Conservation (phyloP, 2,329 filamentous ascomycete species). For the Scleromitrula shiraiana region DNA sequence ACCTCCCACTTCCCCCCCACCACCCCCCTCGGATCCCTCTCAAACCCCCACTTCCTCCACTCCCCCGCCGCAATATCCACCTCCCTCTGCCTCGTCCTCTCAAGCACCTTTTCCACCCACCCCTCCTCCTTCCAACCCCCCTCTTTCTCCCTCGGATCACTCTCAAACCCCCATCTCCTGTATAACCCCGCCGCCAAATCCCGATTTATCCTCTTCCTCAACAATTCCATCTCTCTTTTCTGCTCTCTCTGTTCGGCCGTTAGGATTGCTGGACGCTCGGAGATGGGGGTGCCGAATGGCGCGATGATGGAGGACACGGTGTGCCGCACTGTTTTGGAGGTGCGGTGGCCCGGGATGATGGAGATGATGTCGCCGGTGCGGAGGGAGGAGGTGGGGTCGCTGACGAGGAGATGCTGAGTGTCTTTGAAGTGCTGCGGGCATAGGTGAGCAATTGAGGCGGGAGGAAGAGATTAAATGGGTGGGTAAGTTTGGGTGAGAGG, state of each 20-base stretch:
- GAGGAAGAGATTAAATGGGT: background rate
- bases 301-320: slow-evolving; percentile 69
- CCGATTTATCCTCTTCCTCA: slow-evolving; percentile 48
- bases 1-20: slow-evolving; percentile 1
- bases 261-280: slow-evolving; percentile 57
- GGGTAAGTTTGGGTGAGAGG: background rate
- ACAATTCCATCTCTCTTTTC: slow-evolving; percentile 45
- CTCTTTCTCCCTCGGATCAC: background rate
- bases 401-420: slow-evolving; percentile 60
- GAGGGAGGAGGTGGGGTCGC: slow-evolving; percentile 69
- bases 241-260: slow-evolving; percentile 53
- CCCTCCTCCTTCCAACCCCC: slow-evolving; percentile 4
- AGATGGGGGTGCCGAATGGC: slow-evolving; percentile 56
- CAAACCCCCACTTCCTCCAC: slow-evolving; percentile 3
- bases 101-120: background rate
- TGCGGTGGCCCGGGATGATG: slow-evolving; percentile 58
- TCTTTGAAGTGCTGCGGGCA: slow-evolving; percentile 53
- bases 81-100: too few relatives aligned
- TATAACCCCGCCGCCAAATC: slow-evolving; percentile 19
- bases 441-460: background rate
- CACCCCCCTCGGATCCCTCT: slow-evolving; percentile 10
- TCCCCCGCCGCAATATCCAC: slow-evolving; percentile 21
- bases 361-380: slow-evolving; percentile 67
- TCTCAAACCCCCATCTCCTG: slow-evolving; percentile 12
- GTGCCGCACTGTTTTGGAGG: slow-evolving; percentile 60